These are phyloP conservation scores for Globisporangium yorkense DNA, from an alignment of 352 stramenopile genomes.

Conservation along the genomic window DNA sequence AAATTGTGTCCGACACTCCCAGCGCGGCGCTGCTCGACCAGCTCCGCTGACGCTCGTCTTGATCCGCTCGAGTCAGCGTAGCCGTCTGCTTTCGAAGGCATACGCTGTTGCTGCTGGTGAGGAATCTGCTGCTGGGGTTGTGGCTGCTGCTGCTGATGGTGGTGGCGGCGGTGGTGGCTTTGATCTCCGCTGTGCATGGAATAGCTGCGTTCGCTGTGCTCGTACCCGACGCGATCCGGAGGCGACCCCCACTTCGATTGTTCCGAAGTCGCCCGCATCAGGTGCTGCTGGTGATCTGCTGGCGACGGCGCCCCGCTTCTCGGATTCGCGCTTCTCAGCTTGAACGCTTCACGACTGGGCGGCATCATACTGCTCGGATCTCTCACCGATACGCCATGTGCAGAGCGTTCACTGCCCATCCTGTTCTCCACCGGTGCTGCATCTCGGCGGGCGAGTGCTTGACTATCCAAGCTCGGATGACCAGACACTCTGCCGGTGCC, in stretches of 20 bases:
- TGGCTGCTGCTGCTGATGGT: background rate
- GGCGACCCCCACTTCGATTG: conserved; percentile 10
- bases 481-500: background rate
- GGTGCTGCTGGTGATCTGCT: conserved; percentile 2
- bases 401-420: conserved; percentile 1
- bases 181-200: background rate
- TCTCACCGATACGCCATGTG: conserved; percentile 10
- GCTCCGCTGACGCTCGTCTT: background rate
- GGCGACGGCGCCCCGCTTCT: conserved; percentile 8
- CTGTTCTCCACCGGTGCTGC: background rate
- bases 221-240: conserved; percentile 4
- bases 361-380: conserved; percentile 6
- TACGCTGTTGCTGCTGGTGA: conserved; percentile 12
- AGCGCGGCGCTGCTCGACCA: background rate
- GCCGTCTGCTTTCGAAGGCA: conserved; percentile 10
- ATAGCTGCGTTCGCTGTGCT: conserved; percentile 1
- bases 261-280: conserved; percentile 5
- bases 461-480: background rate
- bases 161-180: conserved; percentile 1
- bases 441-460: background rate
- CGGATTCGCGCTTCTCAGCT: conserved; percentile 46
- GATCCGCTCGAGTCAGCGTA: conserved; percentile 2
- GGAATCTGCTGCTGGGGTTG: background rate
- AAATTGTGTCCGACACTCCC: background rate
- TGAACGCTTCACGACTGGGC: conserved; percentile 27